Evolutionary conservation across 2,329 filamentous ascomycete genomes (phyloP), one percentile per base, ranked within the genome.

Genomic region (Rutstroemia sydowiana): DNA sequence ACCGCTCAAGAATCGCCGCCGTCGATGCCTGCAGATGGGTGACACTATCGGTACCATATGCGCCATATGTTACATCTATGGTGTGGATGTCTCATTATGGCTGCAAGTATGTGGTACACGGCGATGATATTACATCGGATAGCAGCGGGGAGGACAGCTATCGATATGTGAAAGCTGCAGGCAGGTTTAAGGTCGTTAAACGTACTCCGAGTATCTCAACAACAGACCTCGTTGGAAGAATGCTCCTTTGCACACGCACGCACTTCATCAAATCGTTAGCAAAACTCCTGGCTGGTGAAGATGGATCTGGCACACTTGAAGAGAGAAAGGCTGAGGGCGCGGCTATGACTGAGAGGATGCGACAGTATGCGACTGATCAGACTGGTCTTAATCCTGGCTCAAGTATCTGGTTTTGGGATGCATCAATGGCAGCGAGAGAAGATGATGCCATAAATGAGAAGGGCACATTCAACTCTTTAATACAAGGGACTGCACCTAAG

Each of bases 11-110:
- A 57, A 78, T 95, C 57, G 84, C 90, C 57, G 92, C 93, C 36
- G 90, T 95, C 42, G 85, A 97, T 65, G 93, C 93, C 59, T 97
- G 93, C 71, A 86, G 93, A 58, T 98, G 93, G 91, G 86, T 90
- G 14, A 95, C 92, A 44, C 77, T 81, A 57, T 89, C 88, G 34
- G 77, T 98, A 53, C 81, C 89, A 11, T 74, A 87, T 67, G 92
- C 93, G 13, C 93, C 93, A 28, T 98, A 98, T 71, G 93, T 98
- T 51, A 98, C 93, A 20, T 85, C 85, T 55, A 79, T 97, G 44
- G 84, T 87, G 45, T 98, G 91, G 88, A 95, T 98, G 65, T 85
- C 85, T 52, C 90, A 95, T 70, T 96, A 93, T 68, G 91, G 93
- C 57, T 97, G 93, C 76, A 82, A 86, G 65, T 97, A 92, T 68